These are phyloP conservation scores for Moricandia arvensis DNA, from an alignment of 345 rosid genomes.

Conservation along the genomic window DNA sequence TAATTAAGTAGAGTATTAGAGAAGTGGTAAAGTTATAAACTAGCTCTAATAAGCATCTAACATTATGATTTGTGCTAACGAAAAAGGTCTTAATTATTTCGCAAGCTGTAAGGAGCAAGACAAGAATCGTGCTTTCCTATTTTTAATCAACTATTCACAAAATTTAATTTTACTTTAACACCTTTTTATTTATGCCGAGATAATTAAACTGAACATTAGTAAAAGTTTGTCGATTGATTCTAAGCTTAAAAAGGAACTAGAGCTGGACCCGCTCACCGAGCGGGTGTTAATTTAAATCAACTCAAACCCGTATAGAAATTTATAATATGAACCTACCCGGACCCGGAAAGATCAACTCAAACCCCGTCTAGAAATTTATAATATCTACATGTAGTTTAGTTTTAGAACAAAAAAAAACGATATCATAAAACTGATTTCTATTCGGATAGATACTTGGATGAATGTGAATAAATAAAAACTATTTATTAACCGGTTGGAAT, in stretches of 20 bases:
- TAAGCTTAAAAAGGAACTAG: slow-evolving; percentile 12
- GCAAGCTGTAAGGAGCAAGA: slow-evolving; percentile 35
- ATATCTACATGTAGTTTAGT: too few species aligned
- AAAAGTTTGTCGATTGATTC: background rate
- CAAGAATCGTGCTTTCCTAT: slow-evolving; percentile 24
- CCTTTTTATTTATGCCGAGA: background rate
- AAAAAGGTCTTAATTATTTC: slow-evolving; percentile 15
- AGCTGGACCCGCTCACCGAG: too few species aligned
- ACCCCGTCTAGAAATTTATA: too few species aligned
- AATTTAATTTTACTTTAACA: background rate
- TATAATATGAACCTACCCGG: too few species aligned
- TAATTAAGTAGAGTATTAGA: slow-evolving; percentile 2
- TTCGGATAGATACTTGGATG: too few species aligned
- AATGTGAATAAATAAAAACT: too few species aligned
- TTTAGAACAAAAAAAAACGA: too few species aligned
- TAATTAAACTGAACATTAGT: background rate
- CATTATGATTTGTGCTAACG: slow-evolving; percentile 17
- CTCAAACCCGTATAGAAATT: too few species aligned
- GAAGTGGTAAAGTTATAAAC: background rate
- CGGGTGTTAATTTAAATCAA: too few species aligned
- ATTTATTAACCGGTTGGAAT: too few species aligned
- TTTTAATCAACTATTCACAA: slow-evolving; percentile 14
- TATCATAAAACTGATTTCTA: too few species aligned
- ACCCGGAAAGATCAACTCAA: too few species aligned
- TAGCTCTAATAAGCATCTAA: background rate